phyloP scores from a whole-genome alignment of 495 filamentous ascomycete species.

The Thermothielavioides terrestris region DNA sequence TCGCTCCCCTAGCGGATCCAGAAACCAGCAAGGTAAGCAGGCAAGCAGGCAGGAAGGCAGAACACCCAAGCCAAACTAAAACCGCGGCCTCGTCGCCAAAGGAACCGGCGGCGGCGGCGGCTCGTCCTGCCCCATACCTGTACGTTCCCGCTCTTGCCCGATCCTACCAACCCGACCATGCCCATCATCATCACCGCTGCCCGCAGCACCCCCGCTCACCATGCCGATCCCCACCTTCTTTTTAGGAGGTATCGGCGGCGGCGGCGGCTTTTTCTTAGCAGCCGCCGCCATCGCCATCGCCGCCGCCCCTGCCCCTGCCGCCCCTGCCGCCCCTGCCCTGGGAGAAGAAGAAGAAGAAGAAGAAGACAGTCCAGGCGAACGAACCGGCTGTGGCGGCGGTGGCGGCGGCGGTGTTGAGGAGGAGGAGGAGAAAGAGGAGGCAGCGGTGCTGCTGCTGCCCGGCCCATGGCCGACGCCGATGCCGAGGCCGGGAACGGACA shows the following conservation, averaged over 20 bases:
- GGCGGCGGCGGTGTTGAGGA: slow-evolving; percentile 29
- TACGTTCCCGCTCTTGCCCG: too few species aligned
- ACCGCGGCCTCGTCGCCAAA: slow-evolving; percentile 32
- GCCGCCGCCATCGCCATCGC: slow-evolving; percentile 44
- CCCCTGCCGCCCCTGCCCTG: slow-evolving; percentile 8
- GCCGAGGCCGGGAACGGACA: slow-evolving; percentile 73
- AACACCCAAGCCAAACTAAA: slow-evolving; percentile 15
- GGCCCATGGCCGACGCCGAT: slow-evolving; percentile 43
- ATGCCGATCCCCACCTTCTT: slow-evolving; percentile 19
- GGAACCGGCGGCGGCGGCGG: slow-evolving; percentile 44
- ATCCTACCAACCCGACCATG: too few species aligned
- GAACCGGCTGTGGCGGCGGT: background rate
- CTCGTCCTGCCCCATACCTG: too few species aligned
- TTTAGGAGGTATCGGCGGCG: slow-evolving; percentile 58
- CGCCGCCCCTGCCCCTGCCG: slow-evolving; percentile 32
- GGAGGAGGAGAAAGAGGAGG: slow-evolving; percentile 14
- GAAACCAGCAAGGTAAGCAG: too few species aligned
- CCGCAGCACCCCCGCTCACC: background rate
- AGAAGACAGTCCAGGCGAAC: too few species aligned
- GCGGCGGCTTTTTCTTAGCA: slow-evolving; percentile 51
- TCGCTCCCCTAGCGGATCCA: too few species aligned
- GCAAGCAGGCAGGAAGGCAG: too few species aligned
- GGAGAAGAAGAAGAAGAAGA: slow-evolving; percentile 17
- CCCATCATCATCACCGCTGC: slow-evolving; percentile 12
- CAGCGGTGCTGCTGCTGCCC: slow-evolving; percentile 6